Conservation (phyloP, 495 filamentous ascomycete species). For the Penicillium crystallinum region DNA sequence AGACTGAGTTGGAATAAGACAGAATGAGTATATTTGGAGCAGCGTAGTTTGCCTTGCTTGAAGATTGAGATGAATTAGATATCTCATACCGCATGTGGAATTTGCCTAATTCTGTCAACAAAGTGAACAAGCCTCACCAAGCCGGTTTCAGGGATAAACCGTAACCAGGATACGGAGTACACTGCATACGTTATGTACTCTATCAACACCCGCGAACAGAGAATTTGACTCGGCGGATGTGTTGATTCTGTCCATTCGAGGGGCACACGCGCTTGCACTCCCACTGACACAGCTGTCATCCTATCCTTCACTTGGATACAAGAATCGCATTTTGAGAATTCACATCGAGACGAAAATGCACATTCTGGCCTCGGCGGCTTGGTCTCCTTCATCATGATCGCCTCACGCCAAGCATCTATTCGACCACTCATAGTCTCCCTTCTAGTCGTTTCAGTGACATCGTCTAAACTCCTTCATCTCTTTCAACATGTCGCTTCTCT, state of each 20-base stretch:
- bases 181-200: not conserved
- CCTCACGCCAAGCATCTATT: slow-evolving; percentile 7
- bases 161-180: not conserved
- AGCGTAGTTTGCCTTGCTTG: no score
- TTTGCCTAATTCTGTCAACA: not conserved
- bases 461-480: slow-evolving; percentile 20
- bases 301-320: not conserved
- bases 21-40: no score
- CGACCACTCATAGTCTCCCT: slow-evolving; percentile 19
- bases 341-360: not conserved
- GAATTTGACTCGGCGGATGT: not conserved
- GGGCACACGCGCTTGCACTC: no score
- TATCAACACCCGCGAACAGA: not conserved
- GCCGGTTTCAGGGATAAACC: not conserved
- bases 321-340: no score
- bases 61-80: no score
- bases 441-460: slow-evolving; percentile 11
- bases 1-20: no score
- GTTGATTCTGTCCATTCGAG: not conserved
- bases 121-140: not conserved
- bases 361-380: not conserved
- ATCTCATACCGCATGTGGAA: not conserved
- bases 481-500: slow-evolving; percentile 18
- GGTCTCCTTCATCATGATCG: slow-evolving; percentile 9
- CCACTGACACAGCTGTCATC: not conserved